Evolutionary conservation across 2,329 filamentous ascomycete genomes (phyloP).

Genomic region (Dothistroma pini): DNA sequence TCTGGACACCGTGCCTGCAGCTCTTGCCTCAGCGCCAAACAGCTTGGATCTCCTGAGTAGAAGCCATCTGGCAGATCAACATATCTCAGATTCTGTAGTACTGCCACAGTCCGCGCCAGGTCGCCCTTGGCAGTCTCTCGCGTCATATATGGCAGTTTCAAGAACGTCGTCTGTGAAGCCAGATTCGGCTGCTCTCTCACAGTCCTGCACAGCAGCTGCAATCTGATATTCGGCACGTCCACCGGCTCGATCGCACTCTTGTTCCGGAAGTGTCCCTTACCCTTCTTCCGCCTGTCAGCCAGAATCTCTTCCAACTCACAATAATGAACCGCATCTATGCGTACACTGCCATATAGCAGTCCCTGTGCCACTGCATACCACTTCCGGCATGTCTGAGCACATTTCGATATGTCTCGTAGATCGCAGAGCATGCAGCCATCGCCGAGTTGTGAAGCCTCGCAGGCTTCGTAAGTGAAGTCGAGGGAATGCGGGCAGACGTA

Average conservation of each 20-base stretch:
- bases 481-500: slow-evolving; percentile 77
- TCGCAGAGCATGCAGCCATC: slow-evolving; percentile 92
- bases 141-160: slow-evolving; percentile 94
- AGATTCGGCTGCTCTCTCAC: slow-evolving; percentile 72
- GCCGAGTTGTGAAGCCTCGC: slow-evolving; percentile 73
- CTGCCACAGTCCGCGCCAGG: slow-evolving; percentile 79
- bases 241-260: slow-evolving; percentile 69
- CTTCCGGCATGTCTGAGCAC: slow-evolving; percentile 66
- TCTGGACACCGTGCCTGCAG: slow-evolving; percentile 78
- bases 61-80: slow-evolving; percentile 88
- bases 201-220: slow-evolving; percentile 75
- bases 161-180: slow-evolving; percentile 66
- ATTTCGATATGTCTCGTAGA: slow-evolving; percentile 80
- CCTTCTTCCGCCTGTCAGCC: slow-evolving; percentile 69
- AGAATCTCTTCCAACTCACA: slow-evolving; percentile 82
- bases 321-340: slow-evolving; percentile 92
- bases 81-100: slow-evolving; percentile 79
- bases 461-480: slow-evolving; percentile 75
- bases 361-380: slow-evolving; percentile 63
- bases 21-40: slow-evolving; percentile 73
- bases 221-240: slow-evolving; percentile 70
- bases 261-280: slow-evolving; percentile 49
- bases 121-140: slow-evolving; percentile 81
- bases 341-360: slow-evolving; percentile 73
- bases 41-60: slow-evolving; percentile 74